Evolutionary conservation across 208 protist genomes (phyloP).

Genomic region (Trypanosoma rangeli): DNA sequence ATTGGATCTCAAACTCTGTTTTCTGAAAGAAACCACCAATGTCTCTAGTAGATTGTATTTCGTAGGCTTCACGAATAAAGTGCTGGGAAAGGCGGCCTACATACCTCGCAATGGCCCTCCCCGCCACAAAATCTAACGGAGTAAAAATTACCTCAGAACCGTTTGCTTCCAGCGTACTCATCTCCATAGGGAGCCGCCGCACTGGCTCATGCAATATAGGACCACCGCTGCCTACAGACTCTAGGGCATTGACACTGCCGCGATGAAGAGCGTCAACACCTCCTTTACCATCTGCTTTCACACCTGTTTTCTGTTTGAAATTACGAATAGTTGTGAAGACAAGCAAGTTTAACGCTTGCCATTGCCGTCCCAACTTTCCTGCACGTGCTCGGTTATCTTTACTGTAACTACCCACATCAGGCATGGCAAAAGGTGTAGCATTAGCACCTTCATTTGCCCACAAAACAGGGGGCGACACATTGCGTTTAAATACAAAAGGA

Average conservation of each 20-base stretch:
- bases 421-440: conserved; percentile 1
- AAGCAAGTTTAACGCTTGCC: conserved; percentile 22
- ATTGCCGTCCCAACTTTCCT: conserved; percentile 24
- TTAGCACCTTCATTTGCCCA: conserved; percentile 15
- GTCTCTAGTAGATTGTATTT: conserved; percentile 36
- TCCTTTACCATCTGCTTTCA: conserved; percentile 17
- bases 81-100: conserved; percentile 89
- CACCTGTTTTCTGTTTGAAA: conserved; percentile 22
- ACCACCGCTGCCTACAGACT: conserved; percentile 28
- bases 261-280: conserved; percentile 8
- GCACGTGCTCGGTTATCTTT: conserved; percentile 15
- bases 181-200: conserved; percentile 38
- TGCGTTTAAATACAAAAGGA: conserved; percentile 67
- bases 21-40: conserved; percentile 78
- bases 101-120: conserved; percentile 78
- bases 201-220: conserved; percentile 32
- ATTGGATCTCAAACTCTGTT: conserved; percentile 76
- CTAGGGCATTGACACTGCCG: background rate
- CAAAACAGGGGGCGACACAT: conserved; percentile 16
- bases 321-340: conserved; percentile 27
- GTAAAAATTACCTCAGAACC: conserved; percentile 64
- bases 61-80: conserved; percentile 87
- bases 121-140: conserved; percentile 80
- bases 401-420: conserved; percentile 14
- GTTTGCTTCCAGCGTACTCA: conserved; percentile 32